Evolutionary conservation across 164 flowering plant genomes (phyloP).

Genomic region (Umbilicus rupestris): DNA sequence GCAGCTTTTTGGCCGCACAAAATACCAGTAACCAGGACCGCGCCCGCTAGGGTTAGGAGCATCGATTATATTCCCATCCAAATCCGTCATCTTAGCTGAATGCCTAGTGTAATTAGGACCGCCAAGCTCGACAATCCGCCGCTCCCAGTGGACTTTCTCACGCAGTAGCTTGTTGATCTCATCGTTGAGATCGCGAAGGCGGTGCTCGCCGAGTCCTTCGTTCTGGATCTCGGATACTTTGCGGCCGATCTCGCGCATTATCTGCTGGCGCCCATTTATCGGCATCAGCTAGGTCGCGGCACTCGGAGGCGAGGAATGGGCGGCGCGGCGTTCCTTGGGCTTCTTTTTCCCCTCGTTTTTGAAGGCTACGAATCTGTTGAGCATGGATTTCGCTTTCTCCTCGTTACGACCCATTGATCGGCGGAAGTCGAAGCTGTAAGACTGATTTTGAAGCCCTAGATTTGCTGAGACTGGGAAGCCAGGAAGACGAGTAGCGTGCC

Average conservation of each 20-base stretch:
- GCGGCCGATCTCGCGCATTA: slow-evolving; percentile 89
- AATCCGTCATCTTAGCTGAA: slow-evolving; percentile 78
- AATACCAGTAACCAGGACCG: slow-evolving; percentile 85
- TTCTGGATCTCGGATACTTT: slow-evolving; percentile 91
- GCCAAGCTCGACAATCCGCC: slow-evolving; percentile 76
- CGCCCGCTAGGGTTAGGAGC: slow-evolving; percentile 92
- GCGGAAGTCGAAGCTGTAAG: not conserved
- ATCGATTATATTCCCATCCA: slow-evolving; percentile 88
- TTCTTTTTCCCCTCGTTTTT: slow-evolving; percentile 82
- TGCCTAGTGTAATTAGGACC: slow-evolving; percentile 65
- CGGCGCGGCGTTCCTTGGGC: slow-evolving; percentile 90
- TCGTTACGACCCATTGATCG: slow-evolving; percentile 88
- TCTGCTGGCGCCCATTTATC: slow-evolving; percentile 95
- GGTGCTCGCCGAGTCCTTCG: slow-evolving; percentile 87
- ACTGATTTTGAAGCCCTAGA: slow-evolving; percentile 1
- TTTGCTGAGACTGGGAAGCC: too few species aligned
- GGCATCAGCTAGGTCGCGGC: slow-evolving; percentile 87
- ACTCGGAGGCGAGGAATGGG: slow-evolving; percentile 87
- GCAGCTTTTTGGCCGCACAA: slow-evolving; percentile 88
- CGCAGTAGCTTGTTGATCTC: slow-evolving; percentile 87
- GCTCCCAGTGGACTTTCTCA: slow-evolving; percentile 84
- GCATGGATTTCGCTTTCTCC: slow-evolving; percentile 98
- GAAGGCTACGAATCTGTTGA: slow-evolving; percentile 66
- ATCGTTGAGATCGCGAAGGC: slow-evolving; percentile 81
- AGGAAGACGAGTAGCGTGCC: too few species aligned